A percentile compares a stretch with the other conserved stretches of the same genome.
These are phyloP conservation scores for Phialemonium atrogriseum DNA, from an alignment of 2,329 filamentous ascomycete species.

Conservation along the genomic window DNA sequence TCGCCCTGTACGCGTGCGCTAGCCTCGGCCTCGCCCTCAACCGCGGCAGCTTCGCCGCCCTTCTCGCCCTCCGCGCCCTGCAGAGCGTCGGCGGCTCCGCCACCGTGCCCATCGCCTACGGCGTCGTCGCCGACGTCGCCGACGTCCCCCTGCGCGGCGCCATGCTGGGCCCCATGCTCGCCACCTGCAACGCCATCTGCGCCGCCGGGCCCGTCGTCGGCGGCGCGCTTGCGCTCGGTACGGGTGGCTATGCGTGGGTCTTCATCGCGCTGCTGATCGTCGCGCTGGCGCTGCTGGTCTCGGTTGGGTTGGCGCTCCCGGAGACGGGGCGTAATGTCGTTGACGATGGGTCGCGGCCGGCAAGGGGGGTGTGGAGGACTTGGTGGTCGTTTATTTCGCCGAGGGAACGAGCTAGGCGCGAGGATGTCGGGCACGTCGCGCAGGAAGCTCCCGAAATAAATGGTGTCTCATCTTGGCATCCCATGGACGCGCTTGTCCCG, in stretches of 20 bases:
- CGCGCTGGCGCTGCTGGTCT: constrained; percentile 26
- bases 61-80: constrained; percentile 48
- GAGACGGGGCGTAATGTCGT: constrained; percentile 45
- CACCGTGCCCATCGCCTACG: constrained; percentile 57
- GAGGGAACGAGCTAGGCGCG: constrained; percentile 18
- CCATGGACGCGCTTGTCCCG: constrained; percentile 42
- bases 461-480: too few species aligned
- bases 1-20: constrained; percentile 42
- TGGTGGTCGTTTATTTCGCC: constrained; percentile 29
- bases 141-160: constrained; percentile 56
- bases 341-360: constrained; percentile 45
- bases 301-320: constrained; percentile 44
- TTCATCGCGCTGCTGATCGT: constrained; percentile 55
- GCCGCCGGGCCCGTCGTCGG: constrained; percentile 8
- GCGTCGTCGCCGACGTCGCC: constrained; percentile 59
- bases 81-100: constrained; percentile 54
- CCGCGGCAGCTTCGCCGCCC: constrained; percentile 38
- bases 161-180: constrained; percentile 56
- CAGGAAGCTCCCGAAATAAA: too few species aligned
- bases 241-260: constrained; percentile 48
- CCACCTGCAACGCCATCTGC: constrained; percentile 38
- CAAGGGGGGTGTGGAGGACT: constrained; percentile 40
- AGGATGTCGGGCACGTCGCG: too few species aligned
- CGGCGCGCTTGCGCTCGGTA: constrained; percentile 7
- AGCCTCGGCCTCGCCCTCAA: constrained; percentile 46